These are phyloP conservation scores for Ogataea pilisensis DNA, from an alignment of 805 yeast genomes.

Conservation along the genomic window DNA sequence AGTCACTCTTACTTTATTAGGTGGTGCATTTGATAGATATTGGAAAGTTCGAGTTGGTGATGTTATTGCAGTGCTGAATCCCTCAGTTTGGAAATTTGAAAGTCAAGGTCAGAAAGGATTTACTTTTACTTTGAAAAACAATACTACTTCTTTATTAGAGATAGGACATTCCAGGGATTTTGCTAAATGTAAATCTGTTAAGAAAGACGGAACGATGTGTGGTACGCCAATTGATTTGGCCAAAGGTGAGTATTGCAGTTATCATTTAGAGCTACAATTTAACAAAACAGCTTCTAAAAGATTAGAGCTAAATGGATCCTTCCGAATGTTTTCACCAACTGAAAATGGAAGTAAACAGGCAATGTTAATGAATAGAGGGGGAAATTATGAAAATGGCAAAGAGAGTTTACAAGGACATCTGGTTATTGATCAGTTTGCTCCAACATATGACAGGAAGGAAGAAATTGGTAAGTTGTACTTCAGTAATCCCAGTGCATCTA, in stretches of 20 bases:
- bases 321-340: constrained; percentile 54
- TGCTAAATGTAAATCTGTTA: constrained; percentile 56
- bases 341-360: constrained; percentile 40
- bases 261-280: constrained; percentile 59
- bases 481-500: constrained; percentile 38
- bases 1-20: constrained; percentile 60
- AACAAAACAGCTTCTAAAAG: constrained; percentile 54
- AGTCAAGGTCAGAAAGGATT: constrained; percentile 37
- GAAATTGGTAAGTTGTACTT: constrained; percentile 31
- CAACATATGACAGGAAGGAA: constrained; percentile 17
- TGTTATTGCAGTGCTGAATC: constrained; percentile 70
- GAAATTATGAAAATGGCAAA: constrained; percentile 17
- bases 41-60: constrained; percentile 77
- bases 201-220: constrained; percentile 51
- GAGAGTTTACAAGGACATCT: constrained; percentile 26
- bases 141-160: constrained; percentile 55
- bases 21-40: constrained; percentile 60
- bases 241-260: constrained; percentile 59
- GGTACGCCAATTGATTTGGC: constrained; percentile 53
- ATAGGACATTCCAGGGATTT: constrained; percentile 68
- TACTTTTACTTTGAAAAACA: constrained; percentile 50
- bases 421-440: constrained; percentile 21
- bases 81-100: constrained; percentile 45
- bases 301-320: constrained; percentile 68
- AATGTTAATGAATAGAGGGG: constrained; percentile 29